Percentiles rank a stretch among this genome's conserved stretches.
Evolutionary conservation across 2,329 filamentous ascomycete genomes (phyloP).

Genomic region (Epichloe glyceriae): DNA sequence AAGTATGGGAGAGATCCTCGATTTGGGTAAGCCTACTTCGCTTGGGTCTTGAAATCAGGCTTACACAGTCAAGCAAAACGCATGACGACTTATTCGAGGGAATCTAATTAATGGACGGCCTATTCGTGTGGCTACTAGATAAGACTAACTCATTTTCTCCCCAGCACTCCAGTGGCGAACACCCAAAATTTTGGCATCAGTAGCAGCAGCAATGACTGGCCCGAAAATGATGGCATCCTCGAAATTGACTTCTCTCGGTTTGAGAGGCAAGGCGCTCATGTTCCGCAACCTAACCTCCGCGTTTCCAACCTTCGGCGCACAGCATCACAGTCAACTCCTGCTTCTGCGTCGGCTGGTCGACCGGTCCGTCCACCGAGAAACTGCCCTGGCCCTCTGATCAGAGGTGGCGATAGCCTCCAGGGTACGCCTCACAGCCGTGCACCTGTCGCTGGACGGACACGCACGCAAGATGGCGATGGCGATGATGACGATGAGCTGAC

Average conservation of each 20-base stretch:
- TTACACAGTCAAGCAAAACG: neutral
- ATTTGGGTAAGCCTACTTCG: slow-evolving; percentile 20
- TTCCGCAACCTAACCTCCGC: slow-evolving; percentile 1
- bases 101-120: too few relatives aligned
- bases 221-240: slow-evolving; percentile 1
- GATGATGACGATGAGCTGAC: neutral
- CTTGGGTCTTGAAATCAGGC: neutral
- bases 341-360: neutral
- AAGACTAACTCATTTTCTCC: neutral
- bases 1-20: slow-evolving; percentile 28
- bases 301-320: neutral
- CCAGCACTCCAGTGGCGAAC: slow-evolving; percentile 4
- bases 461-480: neutral
- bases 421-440: neutral
- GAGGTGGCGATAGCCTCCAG: too few relatives aligned
- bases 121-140: too few relatives aligned
- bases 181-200: slow-evolving; percentile 1
- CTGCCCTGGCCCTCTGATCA: neutral
- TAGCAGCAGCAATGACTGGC: neutral
- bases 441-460: neutral
- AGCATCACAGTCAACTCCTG: neutral
- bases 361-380: neutral
- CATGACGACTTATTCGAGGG: neutral
- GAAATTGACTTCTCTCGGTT: slow-evolving; percentile 2
- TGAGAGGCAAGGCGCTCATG: neutral